phyloP scores from a whole-genome alignment of 192 early-diverging fungal genomes.

The Chytriomyces sp. region DNA sequence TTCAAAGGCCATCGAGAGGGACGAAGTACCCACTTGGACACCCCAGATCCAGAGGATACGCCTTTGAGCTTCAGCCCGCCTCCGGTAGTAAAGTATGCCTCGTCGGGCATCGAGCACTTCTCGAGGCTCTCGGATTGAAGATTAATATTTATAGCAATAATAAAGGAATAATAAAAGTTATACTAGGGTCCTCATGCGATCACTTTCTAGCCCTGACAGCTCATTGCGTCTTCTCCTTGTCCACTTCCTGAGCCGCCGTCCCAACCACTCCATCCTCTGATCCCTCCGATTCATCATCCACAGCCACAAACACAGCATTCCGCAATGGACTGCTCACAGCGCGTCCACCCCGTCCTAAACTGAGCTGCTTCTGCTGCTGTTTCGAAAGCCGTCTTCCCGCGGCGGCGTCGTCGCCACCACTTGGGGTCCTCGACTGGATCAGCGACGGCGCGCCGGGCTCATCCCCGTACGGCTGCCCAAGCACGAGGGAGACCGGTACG shows the following conservation, averaged over 20 bases:
- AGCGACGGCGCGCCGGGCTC: neutral
- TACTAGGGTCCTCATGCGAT: no score
- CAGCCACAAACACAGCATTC: neutral
- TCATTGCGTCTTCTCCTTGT: no score
- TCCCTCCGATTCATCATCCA: neutral
- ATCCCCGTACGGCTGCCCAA: no score
- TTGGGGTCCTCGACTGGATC: neutral
- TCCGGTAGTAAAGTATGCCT: constrained; percentile 46
- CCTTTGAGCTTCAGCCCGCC: constrained; percentile 72
- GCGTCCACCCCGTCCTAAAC: neutral
- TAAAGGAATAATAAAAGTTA: no score
- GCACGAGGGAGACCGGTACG: neutral
- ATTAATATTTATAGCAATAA: no score
- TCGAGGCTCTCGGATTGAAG: no score
- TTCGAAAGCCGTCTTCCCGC: no score
- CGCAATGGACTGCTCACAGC: neutral
- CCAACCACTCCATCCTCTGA: neutral
- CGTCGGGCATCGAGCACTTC: no score
- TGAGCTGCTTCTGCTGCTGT: neutral
- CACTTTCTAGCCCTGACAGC: no score
- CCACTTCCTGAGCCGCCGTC: no score
- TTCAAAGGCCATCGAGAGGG: neutral
- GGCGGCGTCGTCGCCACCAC: neutral
- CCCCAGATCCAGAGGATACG: constrained; percentile 4
- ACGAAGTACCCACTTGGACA: constrained; percentile 52